These are phyloP conservation scores for Nothophaeocryptopus gaeumannii DNA, from an alignment of 2,329 filamentous ascomycete genomes.

Conservation along the genomic window DNA sequence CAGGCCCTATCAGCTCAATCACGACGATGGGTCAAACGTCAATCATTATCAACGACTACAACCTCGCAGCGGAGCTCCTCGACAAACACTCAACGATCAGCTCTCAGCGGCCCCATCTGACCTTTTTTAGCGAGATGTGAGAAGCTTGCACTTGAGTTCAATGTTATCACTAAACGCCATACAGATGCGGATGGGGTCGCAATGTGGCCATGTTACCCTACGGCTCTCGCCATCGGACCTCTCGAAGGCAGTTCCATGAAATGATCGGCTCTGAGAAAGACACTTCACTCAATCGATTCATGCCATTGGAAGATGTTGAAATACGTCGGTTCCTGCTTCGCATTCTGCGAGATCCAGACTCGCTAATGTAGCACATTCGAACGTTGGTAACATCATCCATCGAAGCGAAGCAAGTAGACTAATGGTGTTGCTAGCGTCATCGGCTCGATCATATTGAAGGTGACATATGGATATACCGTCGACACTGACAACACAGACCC, in stretches of 20 bases:
- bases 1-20: conserved; percentile 37
- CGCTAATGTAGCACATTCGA: conserved; percentile 42
- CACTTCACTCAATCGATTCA: conserved; percentile 28
- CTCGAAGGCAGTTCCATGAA: conserved; percentile 48
- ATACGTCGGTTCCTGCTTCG: conserved; percentile 45
- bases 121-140: conserved; percentile 19
- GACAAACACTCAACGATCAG: conserved; percentile 37
- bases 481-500: conserved; percentile 42
- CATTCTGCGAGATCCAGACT: conserved; percentile 37
- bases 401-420: not conserved
- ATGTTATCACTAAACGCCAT: no score
- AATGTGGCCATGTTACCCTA: conserved; percentile 24
- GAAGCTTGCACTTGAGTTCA: not conserved
- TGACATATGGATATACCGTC: conserved; percentile 48
- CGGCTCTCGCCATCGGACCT: conserved; percentile 19
- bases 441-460: conserved; percentile 44
- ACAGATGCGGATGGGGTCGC: conserved; percentile 39
- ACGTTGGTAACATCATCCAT: conserved; percentile 22
- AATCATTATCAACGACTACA: conserved; percentile 41
- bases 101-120: conserved; percentile 37
- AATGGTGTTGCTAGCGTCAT: conserved; percentile 26
- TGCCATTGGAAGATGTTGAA: conserved; percentile 46
- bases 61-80: conserved; percentile 40
- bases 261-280: conserved; percentile 46
- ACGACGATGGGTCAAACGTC: conserved; percentile 43